Base-by-base conservation (phyloP, 2,329 filamentous ascomycete genomes). In the Penicillium psychrosexuale region DNA sequence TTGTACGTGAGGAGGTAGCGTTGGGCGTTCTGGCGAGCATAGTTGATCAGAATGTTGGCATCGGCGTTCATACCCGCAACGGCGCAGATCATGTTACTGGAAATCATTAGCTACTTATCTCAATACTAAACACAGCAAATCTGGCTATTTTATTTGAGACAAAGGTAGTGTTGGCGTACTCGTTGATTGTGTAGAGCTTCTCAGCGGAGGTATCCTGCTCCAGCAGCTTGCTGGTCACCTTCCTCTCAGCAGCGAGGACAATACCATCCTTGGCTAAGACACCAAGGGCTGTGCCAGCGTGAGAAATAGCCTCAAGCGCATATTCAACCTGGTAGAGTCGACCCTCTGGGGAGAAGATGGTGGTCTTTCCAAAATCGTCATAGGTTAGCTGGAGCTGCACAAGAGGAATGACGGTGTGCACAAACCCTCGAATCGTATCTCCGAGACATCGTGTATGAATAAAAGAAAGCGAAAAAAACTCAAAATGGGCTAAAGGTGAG, bases 41-140 rank as follows among this genome's bases (percentile, higher is more conserved):
- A 97, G 83, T 99, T 99, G 86, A 99, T 99, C 75, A 99, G 91
- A 77, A 99, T 99, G 82, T 99, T 99, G 76, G 94, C 94, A 74
- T 99, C 94, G 71, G 94, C 94, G 43, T 92, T 99, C 93, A 99
- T 97, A 72, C 94, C 94, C 68, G 94, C 94, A 57, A 99, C 94
- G 59, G 94, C 94, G 77, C 92, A 97, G 78, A 99, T 97, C 95
- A 99, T 99, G 82, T 99, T 99, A 80, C 93, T 97, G 64, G 19
- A 17, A 48, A 42, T 13, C 5, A 42, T 67, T 55, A 70, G 65
- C 51, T 54, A 36, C 17, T 40, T 9, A 47, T 17, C 7, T 22
- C 17, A 31, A 42, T 11, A 24, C 31, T 0, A 28, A 36, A 39
- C 13, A 55, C 22, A 27, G n/a, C 8, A 37, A 5, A 17, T 8